Base-by-base conservation (phyloP, 257 asterid species). In the Buddleja alternifolia region DNA sequence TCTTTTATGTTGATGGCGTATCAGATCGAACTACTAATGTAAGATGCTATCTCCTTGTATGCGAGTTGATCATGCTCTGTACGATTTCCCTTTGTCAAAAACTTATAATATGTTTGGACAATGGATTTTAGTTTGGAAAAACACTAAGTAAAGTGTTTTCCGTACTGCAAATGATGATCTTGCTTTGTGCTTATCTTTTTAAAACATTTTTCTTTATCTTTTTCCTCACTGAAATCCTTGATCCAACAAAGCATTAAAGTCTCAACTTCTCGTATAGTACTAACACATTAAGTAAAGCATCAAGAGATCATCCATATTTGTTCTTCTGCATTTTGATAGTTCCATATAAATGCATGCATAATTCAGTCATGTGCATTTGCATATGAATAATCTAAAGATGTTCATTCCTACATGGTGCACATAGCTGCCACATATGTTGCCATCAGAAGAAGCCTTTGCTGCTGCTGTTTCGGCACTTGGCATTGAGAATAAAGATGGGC, bases 381-480 rank as follows among this genome's bases (percentile, higher is more conserved):
- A 36, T 63, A 63, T 54, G 15, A 50, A 57, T 36, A 32, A 32
- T 21, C 47, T 53, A 25, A 71, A 40, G 24, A 7, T 34, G 17
- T 63, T 50, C 29, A 69, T 59, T 60, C 36, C 52, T 4, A 24
- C 67, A 72, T 79, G 24, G 44, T 81, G 48, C 78, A 32, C 66
- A 47, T 82, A 94, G 99, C 74, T 94, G 82, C 99, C 99, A 23
- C 99, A 94, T 77, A 94, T 94, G 99, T 73, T 94, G 80, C 99
- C 98, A 25, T 87, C 97, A 56, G 98, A 89, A 80, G 98, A 86
- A 84, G 97, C 93, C 53, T 94, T 94, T 78, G 96, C 95, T 61
- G 99, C 98, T 73, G 99, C 97, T 76, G 97, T 82, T 74, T 94
- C 99, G 51, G 93, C 99, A 20, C 97, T 94, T 47, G 99, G 97